A percentile compares a stretch with the other conserved stretches of the same genome.
Evolutionary conservation across 106 monocot genomes (phyloP).

Genomic region (Xerophyta viscosa): DNA sequence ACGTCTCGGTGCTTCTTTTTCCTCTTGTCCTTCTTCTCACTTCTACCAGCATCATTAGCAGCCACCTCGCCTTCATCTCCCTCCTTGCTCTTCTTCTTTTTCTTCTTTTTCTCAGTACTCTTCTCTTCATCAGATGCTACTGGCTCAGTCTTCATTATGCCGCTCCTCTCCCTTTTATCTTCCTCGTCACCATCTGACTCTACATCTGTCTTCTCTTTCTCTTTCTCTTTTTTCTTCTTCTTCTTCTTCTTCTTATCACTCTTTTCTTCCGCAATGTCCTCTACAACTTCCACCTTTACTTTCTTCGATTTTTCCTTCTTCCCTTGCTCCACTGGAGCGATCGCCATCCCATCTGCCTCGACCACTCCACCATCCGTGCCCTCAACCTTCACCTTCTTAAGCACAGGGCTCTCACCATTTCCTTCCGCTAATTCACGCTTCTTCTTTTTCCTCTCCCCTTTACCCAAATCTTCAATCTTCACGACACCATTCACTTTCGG

Average conservation of each 20-base stretch:
- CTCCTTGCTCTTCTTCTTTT: constrained; percentile 31
- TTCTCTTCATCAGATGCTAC: constrained; percentile 32
- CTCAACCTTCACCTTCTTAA: constrained; percentile 55
- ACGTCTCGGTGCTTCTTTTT: constrained; percentile 59
- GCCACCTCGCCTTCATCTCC: not conserved
- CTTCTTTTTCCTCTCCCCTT: constrained; percentile 41
- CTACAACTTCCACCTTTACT: not conserved
- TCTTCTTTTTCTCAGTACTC: constrained; percentile 30
- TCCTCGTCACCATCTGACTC: constrained; percentile 22
- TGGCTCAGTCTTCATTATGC: constrained; percentile 9
- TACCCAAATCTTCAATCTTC: no score
- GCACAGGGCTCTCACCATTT: constrained; percentile 8
- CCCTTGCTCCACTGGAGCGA: constrained; percentile 6
- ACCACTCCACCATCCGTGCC: constrained; percentile 9
- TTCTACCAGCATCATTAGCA: constrained; percentile 19
- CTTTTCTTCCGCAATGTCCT: constrained; percentile 11
- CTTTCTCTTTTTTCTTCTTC: no score
- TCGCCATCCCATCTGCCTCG: no score
- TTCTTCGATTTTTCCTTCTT: constrained; percentile 10
- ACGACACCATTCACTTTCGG: constrained; percentile 44
- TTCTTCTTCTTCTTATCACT: constrained; percentile 43
- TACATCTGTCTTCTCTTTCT: constrained; percentile 20
- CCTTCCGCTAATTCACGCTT: constrained; percentile 41
- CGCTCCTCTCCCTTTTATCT: constrained; percentile 23
- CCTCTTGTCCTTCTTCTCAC: constrained; percentile 69